Percentiles rank a stretch among this genome's conserved stretches.
These are phyloP conservation scores for Sonneratia alba DNA, from an alignment of 345 rosid genomes.

Conservation along the genomic window DNA sequence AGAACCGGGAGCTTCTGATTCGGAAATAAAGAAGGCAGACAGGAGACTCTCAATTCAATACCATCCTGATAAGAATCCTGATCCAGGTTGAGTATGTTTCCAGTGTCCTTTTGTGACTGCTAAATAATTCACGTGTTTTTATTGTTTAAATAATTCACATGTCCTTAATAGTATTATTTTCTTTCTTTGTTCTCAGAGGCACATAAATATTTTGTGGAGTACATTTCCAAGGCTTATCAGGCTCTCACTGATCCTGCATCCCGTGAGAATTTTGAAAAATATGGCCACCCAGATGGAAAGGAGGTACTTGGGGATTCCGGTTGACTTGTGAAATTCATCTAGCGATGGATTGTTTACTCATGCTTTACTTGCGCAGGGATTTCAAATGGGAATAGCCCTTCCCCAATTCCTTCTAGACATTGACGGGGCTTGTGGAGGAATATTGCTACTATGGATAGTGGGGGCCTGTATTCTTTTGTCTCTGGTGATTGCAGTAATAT, in stretches of 20 bases:
- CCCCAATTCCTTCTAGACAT: conserved; percentile 88
- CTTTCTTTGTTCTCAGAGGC: conserved; percentile 50
- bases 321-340: not conserved
- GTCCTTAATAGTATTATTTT: conserved; percentile 6
- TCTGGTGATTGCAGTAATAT: conserved; percentile 84
- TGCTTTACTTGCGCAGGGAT: conserved; percentile 48
- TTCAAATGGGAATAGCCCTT: conserved; percentile 99
- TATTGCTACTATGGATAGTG: conserved; percentile 92
- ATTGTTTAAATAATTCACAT: not conserved
- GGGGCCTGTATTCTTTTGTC: conserved; percentile 96
- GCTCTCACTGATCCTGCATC: conserved; percentile 89
- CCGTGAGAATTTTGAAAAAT: conserved; percentile 94
- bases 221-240: conserved; percentile 90
- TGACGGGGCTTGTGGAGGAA: conserved; percentile 95
- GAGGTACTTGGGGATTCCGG: conserved; percentile 34
- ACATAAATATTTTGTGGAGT: conserved; percentile 73
- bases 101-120: not conserved
- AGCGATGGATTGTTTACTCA: not conserved
- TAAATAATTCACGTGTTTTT: conserved; percentile 1
- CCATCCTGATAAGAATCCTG: conserved; percentile 99
- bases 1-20: conserved; percentile 69
- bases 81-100: conserved; percentile 67
- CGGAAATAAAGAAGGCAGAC: conserved; percentile 85
- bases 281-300: conserved; percentile 98
- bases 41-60: conserved; percentile 80